phyloP scores from a whole-genome alignment of 805 yeast species.

The Debaryomyces castellii region DNA sequence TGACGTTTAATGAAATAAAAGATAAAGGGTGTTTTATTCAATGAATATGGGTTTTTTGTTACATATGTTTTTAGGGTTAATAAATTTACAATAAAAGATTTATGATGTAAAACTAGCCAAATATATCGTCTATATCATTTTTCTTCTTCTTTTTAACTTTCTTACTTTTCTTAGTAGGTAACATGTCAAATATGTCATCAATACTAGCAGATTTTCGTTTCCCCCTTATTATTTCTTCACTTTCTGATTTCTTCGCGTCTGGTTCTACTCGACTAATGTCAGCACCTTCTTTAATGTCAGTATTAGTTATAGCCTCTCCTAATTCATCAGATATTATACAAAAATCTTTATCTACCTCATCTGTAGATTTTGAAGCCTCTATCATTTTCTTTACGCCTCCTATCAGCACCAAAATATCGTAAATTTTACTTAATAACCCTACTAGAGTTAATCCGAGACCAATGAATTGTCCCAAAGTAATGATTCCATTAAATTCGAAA shows the following conservation, averaged over 20 bases:
- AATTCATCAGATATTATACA: conserved; percentile 7
- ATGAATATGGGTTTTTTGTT: not conserved
- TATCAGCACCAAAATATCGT: conserved; percentile 17
- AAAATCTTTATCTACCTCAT: not conserved
- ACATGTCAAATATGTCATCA: conserved; percentile 9
- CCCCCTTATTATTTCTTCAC: not conserved
- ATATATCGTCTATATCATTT: conserved; percentile 72
- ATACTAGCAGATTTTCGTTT: conserved; percentile 2
- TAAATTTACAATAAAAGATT: not conserved
- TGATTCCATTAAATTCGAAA: conserved; percentile 61
- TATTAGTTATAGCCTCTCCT: conserved; percentile 24
- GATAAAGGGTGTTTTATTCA: not conserved
- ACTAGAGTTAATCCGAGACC: conserved; percentile 69
- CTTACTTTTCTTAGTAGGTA: conserved; percentile 8
- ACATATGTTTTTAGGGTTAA: not conserved
- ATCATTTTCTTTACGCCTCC: conserved; percentile 13
- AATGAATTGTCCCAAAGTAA: conserved; percentile 74
- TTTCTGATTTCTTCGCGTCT: conserved; percentile 8
- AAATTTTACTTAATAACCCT: conserved; percentile 53
- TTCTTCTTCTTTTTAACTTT: conserved; percentile 36
- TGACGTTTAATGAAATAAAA: not conserved
- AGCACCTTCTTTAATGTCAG: not conserved
- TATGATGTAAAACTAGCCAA: conserved; percentile 42
- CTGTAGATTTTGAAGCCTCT: not conserved
- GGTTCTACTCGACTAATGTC: no score